Evolutionary conservation across 805 yeast species (phyloP).

Genomic region (Wickerhamiella siamensis): DNA sequence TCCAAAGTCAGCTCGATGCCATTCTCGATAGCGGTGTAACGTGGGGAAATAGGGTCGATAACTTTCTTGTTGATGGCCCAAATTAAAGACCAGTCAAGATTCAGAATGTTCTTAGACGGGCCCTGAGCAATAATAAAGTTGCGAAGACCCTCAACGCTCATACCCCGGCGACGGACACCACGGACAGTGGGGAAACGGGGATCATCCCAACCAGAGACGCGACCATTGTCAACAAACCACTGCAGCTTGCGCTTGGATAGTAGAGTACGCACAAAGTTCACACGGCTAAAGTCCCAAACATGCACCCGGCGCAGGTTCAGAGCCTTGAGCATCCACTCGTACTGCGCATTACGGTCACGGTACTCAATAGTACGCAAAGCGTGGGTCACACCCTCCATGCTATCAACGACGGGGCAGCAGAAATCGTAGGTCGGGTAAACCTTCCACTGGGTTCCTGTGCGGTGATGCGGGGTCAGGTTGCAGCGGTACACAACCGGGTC

Average conservation of each 20-base stretch:
- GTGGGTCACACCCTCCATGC: constrained; percentile 94
- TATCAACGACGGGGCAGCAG: constrained; percentile 94
- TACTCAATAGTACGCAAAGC: constrained; percentile 96
- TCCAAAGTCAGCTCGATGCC: constrained; percentile 56
- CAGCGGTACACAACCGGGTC: constrained; percentile 98
- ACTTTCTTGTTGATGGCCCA: constrained; percentile 97
- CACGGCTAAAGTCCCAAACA: constrained; percentile 96
- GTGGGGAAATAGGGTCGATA: constrained; percentile 93
- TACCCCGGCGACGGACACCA: constrained; percentile 99
- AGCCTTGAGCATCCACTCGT: constrained; percentile 86
- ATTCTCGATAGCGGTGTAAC: constrained; percentile 66
- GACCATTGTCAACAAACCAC: constrained; percentile 91
- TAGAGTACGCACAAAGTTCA: constrained; percentile 90
- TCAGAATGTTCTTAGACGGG: constrained; percentile 92
- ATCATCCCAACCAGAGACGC: constrained; percentile 93
- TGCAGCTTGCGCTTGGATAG: constrained; percentile 94
- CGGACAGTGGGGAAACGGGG: constrained; percentile 99
- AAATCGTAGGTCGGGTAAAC: constrained; percentile 97
- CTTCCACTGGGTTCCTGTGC: constrained; percentile 89
- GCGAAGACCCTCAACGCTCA: constrained; percentile 95
- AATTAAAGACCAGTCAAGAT: constrained; percentile 92
- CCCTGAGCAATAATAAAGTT: constrained; percentile 92
- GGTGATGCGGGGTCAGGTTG: constrained; percentile 93
- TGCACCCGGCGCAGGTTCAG: constrained; percentile 79
- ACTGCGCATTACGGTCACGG: constrained; percentile 97